phyloP scores from a whole-genome alignment of 2,329 filamentous ascomycete species.

The Beauveria varroae region DNA sequence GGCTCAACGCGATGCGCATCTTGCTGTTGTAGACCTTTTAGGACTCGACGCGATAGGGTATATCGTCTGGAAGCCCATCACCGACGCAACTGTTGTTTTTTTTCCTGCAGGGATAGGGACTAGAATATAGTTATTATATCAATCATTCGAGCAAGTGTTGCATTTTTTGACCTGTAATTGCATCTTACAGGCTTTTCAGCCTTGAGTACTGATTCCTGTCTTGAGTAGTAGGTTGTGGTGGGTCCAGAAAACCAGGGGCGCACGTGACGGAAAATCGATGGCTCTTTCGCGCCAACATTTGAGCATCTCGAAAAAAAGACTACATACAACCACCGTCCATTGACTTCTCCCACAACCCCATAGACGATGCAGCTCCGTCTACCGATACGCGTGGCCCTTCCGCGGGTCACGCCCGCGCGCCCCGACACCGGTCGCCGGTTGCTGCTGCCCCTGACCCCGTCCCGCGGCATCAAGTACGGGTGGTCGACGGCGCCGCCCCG shows the following conservation, averaged over 20 bases:
- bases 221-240: background rate
- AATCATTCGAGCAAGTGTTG: too few relatives aligned
- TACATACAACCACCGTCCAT: constrained; percentile 13
- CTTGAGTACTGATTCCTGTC: too few relatives aligned
- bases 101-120: too few relatives aligned
- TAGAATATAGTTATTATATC: too few relatives aligned
- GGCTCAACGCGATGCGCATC: too few relatives aligned
- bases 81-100: too few relatives aligned
- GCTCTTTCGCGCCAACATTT: constrained; percentile 3
- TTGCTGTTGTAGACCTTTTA: too few relatives aligned
- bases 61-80: too few relatives aligned
- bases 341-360: constrained; percentile 12
- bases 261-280: constrained; percentile 1
- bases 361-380: constrained; percentile 39
- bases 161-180: too few relatives aligned
- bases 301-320: background rate
- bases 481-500: constrained; percentile 51
- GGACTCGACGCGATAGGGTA: too few relatives aligned
- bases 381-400: constrained; percentile 35
- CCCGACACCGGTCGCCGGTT: constrained; percentile 27
- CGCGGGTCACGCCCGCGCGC: constrained; percentile 26
- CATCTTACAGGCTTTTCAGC: background rate
- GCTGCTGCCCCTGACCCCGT: constrained; percentile 37
- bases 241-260: background rate
- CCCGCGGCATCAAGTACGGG: constrained; percentile 49